Evolutionary conservation across 306 rosid genomes (phyloP).

Genomic region (Glycine soja): DNA sequence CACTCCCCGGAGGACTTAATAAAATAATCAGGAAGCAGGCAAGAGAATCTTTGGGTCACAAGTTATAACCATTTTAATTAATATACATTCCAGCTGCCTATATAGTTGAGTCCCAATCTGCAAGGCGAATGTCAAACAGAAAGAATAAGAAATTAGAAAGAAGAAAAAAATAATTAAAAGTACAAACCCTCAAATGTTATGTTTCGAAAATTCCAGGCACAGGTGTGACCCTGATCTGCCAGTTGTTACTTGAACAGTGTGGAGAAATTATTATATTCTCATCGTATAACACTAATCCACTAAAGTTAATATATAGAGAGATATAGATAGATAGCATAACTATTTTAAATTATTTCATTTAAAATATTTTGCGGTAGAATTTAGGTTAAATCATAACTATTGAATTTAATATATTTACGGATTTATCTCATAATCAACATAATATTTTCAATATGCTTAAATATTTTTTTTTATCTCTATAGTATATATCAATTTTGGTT

Average conservation of each 20-base stretch:
- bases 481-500: neutral
- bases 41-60: slow-evolving; percentile 6
- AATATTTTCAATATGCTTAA: neutral
- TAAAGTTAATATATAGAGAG: neutral
- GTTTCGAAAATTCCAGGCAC: slow-evolving; percentile 26
- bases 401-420: neutral
- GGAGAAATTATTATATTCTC: slow-evolving; percentile 1
- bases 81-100: neutral
- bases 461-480: neutral
- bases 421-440: neutral
- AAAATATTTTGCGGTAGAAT: neutral
- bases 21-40: slow-evolving; percentile 6
- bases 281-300: neutral
- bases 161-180: neutral
- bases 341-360: neutral
- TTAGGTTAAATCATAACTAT: neutral
- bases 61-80: neutral
- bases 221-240: slow-evolving; percentile 33
- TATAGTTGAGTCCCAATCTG: slow-evolving; percentile 34
- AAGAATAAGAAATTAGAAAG: slow-evolving; percentile 42
- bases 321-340: neutral
- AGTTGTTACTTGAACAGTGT: slow-evolving; percentile 48
- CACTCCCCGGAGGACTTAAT: neutral
- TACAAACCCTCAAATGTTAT: slow-evolving; percentile 33
- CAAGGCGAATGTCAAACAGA: slow-evolving; percentile 36